These are phyloP conservation scores for Lonicera japonica DNA, from an alignment of 129 eudicot genomes.

Conservation along the genomic window DNA sequence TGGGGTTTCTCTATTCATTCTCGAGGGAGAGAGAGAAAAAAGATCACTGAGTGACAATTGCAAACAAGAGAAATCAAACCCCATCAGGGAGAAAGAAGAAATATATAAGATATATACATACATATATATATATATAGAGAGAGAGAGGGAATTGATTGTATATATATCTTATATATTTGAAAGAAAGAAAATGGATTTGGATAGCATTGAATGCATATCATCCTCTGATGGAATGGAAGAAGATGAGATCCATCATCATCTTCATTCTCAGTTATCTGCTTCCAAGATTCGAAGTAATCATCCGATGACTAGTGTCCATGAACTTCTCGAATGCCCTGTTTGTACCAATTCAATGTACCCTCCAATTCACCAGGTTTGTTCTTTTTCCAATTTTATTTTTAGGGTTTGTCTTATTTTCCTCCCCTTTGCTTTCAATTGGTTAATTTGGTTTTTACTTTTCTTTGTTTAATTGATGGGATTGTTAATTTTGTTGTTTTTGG, in stretches of 20 bases:
- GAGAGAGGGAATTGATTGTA: too few species aligned
- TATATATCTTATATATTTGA: not conserved
- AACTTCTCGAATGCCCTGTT: slow-evolving; percentile 91
- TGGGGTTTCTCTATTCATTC: too few species aligned
- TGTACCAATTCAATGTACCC: slow-evolving; percentile 90
- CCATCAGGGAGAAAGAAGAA: too few species aligned
- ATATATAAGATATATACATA: too few species aligned
- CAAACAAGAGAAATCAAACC: too few species aligned
- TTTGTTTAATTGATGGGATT: slow-evolving; percentile 1
- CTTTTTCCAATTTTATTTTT: not conserved
- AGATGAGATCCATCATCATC: slow-evolving; percentile 36
- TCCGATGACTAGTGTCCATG: slow-evolving; percentile 72
- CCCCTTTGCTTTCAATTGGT: not conserved
- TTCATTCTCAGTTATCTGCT: slow-evolving; percentile 30
- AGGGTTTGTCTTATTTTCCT: not conserved
- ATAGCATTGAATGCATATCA: slow-evolving; percentile 34
- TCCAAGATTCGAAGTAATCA: slow-evolving; percentile 19
- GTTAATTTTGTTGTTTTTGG: not conserved
- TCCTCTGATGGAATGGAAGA: slow-evolving; percentile 35
- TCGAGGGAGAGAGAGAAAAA: too few species aligned
- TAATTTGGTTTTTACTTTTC: not conserved
- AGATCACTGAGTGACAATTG: too few species aligned
- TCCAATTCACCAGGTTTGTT: slow-evolving; percentile 77
- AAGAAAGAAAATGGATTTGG: slow-evolving; percentile 30
- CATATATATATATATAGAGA: too few species aligned